Percentiles rank a stretch among this genome's conserved stretches.
Evolutionary conservation across 345 rosid species (phyloP).

Genomic region (Pseudoturritis turrita): DNA sequence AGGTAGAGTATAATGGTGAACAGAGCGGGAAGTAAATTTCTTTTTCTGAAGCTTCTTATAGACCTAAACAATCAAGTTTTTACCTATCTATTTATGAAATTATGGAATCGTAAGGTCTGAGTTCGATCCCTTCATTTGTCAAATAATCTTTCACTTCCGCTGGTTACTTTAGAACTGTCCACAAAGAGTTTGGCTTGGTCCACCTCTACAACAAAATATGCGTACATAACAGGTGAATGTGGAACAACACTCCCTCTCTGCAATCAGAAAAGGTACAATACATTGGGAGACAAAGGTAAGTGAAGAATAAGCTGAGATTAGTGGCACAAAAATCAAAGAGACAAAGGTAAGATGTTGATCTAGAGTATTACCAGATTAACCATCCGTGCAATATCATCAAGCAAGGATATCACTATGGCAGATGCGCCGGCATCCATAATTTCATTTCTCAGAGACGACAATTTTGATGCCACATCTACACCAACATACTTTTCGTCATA

Average conservation of each 20-base stretch:
- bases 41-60: neutral
- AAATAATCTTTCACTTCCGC: constrained; percentile 70
- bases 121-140: constrained; percentile 58
- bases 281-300: no score
- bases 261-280: constrained; percentile 24
- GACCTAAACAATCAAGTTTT: neutral
- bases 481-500: constrained; percentile 88
- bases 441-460: constrained; percentile 62
- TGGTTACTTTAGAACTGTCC: constrained; percentile 66
- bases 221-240: constrained; percentile 94
- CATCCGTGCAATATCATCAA: constrained; percentile 95
- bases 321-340: neutral
- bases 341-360: neutral
- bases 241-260: constrained; percentile 97
- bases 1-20: constrained; percentile 5
- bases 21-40: neutral
- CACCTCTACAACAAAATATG: constrained; percentile 71
- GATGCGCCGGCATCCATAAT: constrained; percentile 68
- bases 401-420: constrained; percentile 84
- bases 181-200: constrained; percentile 64
- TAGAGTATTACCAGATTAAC: constrained; percentile 70
- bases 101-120: constrained; percentile 68
- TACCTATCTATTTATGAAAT: constrained; percentile 78
- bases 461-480: constrained; percentile 65
- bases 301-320: neutral